Base-by-base conservation (phyloP, 495 filamentous ascomycete genomes). In the Chaetomium tenue region DNA sequence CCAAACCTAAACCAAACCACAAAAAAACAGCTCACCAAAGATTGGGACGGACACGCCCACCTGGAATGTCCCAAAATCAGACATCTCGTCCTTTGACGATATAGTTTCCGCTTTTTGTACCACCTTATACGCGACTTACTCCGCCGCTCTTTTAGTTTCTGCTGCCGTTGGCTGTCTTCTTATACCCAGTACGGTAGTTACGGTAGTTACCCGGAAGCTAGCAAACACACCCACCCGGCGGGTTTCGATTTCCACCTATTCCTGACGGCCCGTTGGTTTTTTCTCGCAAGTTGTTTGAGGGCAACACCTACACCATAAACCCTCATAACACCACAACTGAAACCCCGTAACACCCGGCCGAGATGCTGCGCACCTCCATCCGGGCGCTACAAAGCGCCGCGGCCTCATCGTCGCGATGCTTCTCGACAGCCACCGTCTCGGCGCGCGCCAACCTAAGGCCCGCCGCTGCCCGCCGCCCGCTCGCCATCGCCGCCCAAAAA, bases 311-410 rank as follows among this genome's bases (percentile, higher is more conserved):
- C 33, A 37, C 23, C 33, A 30, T 37, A 39, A 58, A 20, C 53
- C 53, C 39, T 50, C 53, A 23, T 7, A 20, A 53, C 26, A 37
- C 44, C 33, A 40, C 61, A 64, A 30, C 28, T 48, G 7, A 28
- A 40, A 40, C 20, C 56, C 66, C 55, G 60, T 22, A 26, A 65
- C 52, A 66, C 47, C 39, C 72, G 72, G 72, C 67, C 74, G 83
- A 85, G 83, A 81, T 86, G 77, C 79, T 83, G 70, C 75, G 76
- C 70, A 68, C 65, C 66, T 73, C 72, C 20, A 63, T 74, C 64
- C 66, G 69, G 63, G 72, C 62, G 55, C 71, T 74, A 47, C 71
- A 73, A 58, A 56, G 69, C 71, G 72, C 67, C 28, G 67, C 69
- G 22, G 63, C 70, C 20, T 74, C 73, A 47, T 68, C 65, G 26